These are phyloP conservation scores for Tetracladium marchalianum DNA, from an alignment of 495 filamentous ascomycete genomes.

Conservation along the genomic window DNA sequence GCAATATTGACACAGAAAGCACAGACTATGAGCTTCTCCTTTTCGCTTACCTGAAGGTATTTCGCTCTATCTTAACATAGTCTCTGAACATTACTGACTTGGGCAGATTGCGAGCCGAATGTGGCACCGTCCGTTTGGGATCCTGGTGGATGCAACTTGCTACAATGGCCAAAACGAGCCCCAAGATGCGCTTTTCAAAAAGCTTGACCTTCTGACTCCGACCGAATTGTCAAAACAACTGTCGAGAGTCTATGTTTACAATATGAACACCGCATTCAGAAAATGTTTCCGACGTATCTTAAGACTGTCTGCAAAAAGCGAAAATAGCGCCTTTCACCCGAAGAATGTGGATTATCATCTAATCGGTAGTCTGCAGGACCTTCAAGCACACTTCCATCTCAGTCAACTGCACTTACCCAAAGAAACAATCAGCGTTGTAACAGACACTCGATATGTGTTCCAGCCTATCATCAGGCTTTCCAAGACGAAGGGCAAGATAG, in stretches of 20 bases:
- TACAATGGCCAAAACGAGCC: conserved; percentile 51
- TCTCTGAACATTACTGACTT: conserved; percentile 2
- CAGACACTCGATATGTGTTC: conserved; percentile 52
- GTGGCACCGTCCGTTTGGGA: conserved; percentile 55
- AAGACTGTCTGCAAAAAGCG: conserved; percentile 42
- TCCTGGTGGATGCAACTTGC: conserved; percentile 57
- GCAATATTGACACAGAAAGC: conserved; percentile 49
- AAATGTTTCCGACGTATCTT: conserved; percentile 54
- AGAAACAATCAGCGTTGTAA: conserved; percentile 55
- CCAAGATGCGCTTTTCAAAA: conserved; percentile 47
- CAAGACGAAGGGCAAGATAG: conserved; percentile 55
- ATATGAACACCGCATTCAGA: conserved; percentile 56
- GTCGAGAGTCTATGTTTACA: conserved; percentile 51
- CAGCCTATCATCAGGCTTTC: conserved; percentile 53
- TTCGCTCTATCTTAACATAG: not conserved
- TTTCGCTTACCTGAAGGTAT: conserved; percentile 52
- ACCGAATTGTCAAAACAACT: conserved; percentile 46
- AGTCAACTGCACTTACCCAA: conserved; percentile 53
- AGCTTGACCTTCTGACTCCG: conserved; percentile 47
- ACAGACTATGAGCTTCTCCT: conserved; percentile 51
- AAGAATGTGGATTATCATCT: conserved; percentile 52
- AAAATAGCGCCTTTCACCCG: conserved; percentile 44
- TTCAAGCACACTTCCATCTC: conserved; percentile 54
- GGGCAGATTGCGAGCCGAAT: conserved; percentile 50
- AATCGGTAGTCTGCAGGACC: conserved; percentile 47